Conservation (phyloP, 106 monocot genomes). For the Dendrobium officinale region DNA sequence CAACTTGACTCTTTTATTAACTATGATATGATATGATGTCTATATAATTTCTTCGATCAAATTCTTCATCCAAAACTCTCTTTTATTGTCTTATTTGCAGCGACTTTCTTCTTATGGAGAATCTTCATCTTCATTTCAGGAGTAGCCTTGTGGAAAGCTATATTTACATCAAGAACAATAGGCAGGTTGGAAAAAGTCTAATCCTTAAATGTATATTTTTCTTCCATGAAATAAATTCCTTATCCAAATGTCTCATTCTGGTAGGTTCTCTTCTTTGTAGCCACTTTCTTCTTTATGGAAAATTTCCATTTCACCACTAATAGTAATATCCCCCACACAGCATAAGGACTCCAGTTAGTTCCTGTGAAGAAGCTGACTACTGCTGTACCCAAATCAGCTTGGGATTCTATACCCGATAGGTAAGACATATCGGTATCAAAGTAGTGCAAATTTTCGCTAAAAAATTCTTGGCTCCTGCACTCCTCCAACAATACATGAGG, state of each 20-base stretch:
- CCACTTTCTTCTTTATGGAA: constrained; percentile 57
- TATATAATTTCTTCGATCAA: neutral
- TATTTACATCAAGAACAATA: neutral
- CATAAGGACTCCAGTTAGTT: constrained; percentile 13
- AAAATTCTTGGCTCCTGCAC: constrained; percentile 11
- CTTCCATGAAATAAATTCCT: too few species aligned
- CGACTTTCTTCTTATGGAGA: neutral
- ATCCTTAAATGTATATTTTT: neutral
- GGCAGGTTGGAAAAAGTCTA: neutral
- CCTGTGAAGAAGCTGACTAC: constrained; percentile 28
- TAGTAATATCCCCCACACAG: constrained; percentile 43
- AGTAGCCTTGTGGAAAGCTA: neutral
- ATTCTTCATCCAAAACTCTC: neutral
- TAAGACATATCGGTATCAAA: constrained; percentile 24
- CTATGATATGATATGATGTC: neutral
- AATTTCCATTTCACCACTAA: constrained; percentile 55
- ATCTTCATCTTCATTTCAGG: neutral
- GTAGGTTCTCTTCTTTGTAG: constrained; percentile 23
- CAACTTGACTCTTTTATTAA: neutral
- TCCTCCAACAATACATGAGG: constrained; percentile 29
- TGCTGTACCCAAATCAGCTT: constrained; percentile 42
- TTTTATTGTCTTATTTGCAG: neutral
- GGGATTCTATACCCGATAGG: constrained; percentile 20
- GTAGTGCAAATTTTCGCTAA: constrained; percentile 13
- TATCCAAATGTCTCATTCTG: neutral